phyloP scores from a whole-genome alignment of 2,329 filamentous ascomycete species.

The Arthrobotrys iridis region DNA sequence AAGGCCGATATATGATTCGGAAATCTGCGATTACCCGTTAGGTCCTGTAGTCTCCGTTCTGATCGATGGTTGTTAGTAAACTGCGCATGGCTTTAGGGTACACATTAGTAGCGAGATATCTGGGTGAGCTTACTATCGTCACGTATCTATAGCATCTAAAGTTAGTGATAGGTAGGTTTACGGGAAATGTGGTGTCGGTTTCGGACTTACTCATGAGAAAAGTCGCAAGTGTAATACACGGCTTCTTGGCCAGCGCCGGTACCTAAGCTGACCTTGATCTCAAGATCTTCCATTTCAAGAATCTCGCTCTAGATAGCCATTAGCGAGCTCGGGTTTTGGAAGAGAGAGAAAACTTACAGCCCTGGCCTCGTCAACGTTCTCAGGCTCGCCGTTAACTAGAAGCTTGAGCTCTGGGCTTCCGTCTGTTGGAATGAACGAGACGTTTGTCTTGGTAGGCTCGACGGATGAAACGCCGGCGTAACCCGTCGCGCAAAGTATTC shows the following conservation, averaged over 20 bases:
- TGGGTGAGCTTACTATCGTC: slow-evolving; percentile 64
- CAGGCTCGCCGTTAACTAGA: slow-evolving; percentile 80
- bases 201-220: slow-evolving; percentile 78
- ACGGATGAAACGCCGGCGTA: slow-evolving; percentile 77
- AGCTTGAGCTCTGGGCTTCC: slow-evolving; percentile 80
- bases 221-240: slow-evolving; percentile 86
- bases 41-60: slow-evolving; percentile 74
- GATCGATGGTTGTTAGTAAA: slow-evolving; percentile 38
- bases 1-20: neutral
- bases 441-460: slow-evolving; percentile 75
- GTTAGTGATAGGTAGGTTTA: slow-evolving; percentile 29
- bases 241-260: slow-evolving; percentile 73
- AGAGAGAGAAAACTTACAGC: slow-evolving; percentile 65
- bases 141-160: slow-evolving; percentile 56
- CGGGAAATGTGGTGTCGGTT: slow-evolving; percentile 5
- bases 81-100: neutral
- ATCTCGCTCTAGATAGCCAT: slow-evolving; percentile 67
- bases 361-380: slow-evolving; percentile 78
- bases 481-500: slow-evolving; percentile 92
- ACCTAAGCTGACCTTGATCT: slow-evolving; percentile 78
- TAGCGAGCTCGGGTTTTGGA: neutral
- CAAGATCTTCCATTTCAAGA: slow-evolving; percentile 78
- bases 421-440: slow-evolving; percentile 80
- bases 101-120: neutral
- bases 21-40: slow-evolving; percentile 59